Conservation (phyloP, 2,329 filamentous ascomycete species). For the Paecilomyces sp. region DNA sequence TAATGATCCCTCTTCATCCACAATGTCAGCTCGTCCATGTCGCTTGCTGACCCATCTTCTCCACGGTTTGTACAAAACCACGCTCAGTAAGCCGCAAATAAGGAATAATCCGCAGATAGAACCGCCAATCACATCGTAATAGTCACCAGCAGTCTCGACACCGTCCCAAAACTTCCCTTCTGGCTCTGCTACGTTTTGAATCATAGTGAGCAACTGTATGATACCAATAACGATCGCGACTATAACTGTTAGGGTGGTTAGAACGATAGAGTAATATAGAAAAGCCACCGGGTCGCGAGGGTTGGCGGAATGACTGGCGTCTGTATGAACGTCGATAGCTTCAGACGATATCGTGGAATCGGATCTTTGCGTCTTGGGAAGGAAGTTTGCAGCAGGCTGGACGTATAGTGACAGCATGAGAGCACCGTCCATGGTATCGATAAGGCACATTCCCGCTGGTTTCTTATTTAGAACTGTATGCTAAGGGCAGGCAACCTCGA, state of each 20-base stretch:
- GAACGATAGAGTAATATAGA: conserved; percentile 84
- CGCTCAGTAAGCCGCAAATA: conserved; percentile 64
- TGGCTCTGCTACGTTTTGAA: conserved; percentile 68
- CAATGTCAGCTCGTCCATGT: conserved; percentile 11
- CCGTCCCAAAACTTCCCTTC: conserved; percentile 84
- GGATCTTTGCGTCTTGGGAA: conserved; percentile 10
- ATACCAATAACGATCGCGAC: conserved; percentile 81
- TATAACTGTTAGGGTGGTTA: conserved; percentile 74
- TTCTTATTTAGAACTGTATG: no score
- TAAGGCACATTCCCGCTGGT: conserved; percentile 81
- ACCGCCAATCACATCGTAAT: conserved; percentile 81
- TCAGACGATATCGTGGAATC: neutral
- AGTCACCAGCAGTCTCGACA: conserved; percentile 65
- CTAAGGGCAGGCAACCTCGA: no score
- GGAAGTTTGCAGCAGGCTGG: conserved; percentile 36
- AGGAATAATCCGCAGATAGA: conserved; percentile 81
- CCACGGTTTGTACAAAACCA: conserved; percentile 76
- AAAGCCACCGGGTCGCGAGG: conserved; percentile 81
- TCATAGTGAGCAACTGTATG: conserved; percentile 73
- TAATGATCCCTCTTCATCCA: conserved; percentile 14
- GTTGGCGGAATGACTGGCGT: conserved; percentile 41
- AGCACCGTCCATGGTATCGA: conserved; percentile 88
- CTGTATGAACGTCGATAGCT: neutral
- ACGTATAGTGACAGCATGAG: conserved; percentile 95
- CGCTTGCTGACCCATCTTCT: conserved; percentile 49